A percentile compares a stretch with the other conserved stretches of the same genome.
These are phyloP conservation scores for Leccinum boreale DNA, from an alignment of 768 basidiomycete genomes.

Conservation along the genomic window DNA sequence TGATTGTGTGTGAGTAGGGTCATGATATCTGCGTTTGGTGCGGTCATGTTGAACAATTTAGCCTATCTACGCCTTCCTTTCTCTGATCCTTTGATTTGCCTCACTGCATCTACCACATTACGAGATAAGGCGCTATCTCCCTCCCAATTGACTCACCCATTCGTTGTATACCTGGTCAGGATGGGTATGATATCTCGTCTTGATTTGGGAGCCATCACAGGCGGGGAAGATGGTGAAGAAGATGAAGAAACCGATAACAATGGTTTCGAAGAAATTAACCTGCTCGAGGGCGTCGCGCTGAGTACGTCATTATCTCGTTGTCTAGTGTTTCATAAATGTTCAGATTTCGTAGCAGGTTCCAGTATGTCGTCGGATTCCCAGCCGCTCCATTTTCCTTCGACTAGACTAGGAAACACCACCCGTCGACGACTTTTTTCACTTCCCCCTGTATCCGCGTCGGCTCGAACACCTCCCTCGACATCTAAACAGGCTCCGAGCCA, in stretches of 20 bases:
- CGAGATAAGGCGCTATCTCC: slow-evolving; percentile 67
- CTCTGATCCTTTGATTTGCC: slow-evolving; percentile 71
- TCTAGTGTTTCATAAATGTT: background rate
- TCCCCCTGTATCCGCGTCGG: slow-evolving; percentile 44
- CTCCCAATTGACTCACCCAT: slow-evolving; percentile 36
- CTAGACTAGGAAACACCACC: slow-evolving; percentile 65
- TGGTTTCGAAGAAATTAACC: slow-evolving; percentile 64
- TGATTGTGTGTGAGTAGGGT: slow-evolving; percentile 70
- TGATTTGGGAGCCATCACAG: slow-evolving; percentile 1
- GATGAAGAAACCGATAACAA: slow-evolving; percentile 40
- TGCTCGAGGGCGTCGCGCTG: slow-evolving; percentile 63
- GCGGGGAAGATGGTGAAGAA: slow-evolving; percentile 20
- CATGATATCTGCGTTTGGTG: background rate
- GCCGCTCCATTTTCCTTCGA: slow-evolving; percentile 56
- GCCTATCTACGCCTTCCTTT: slow-evolving; percentile 73
- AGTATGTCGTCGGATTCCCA: slow-evolving; percentile 37
- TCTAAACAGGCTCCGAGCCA: slow-evolving; percentile 49
- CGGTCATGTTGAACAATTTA: slow-evolving; percentile 28
- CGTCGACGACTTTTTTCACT: slow-evolving; percentile 68
- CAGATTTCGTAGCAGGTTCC: slow-evolving; percentile 35
- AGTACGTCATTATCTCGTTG: slow-evolving; percentile 39
- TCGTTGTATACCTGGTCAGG: slow-evolving; percentile 27
- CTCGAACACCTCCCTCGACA: slow-evolving; percentile 45
- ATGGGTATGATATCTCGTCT: slow-evolving; percentile 14
- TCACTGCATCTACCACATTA: slow-evolving; percentile 86